These are phyloP conservation scores for Stylosanthes scabra DNA, from an alignment of 331 rosid genomes.

Conservation along the genomic window DNA sequence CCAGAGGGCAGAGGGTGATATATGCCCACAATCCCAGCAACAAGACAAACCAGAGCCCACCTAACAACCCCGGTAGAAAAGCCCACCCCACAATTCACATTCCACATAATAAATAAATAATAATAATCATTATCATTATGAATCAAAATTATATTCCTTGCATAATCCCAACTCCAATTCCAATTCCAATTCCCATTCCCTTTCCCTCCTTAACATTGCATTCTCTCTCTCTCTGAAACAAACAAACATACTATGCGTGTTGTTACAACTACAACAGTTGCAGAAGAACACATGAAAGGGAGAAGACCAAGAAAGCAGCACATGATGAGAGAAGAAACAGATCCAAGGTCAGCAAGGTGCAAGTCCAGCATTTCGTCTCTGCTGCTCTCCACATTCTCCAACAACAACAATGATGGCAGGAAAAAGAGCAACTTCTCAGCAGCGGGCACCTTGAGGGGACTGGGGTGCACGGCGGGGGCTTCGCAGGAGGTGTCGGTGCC, in stretches of 20 bases:
- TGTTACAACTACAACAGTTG: slow-evolving; percentile 37
- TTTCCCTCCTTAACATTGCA: too few species aligned
- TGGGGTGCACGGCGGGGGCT: slow-evolving; percentile 89
- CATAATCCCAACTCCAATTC: slow-evolving; percentile 13
- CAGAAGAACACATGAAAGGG: slow-evolving; percentile 57
- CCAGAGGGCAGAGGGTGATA: slow-evolving; percentile 53
- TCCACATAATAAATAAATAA: too few species aligned
- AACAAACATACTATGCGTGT: slow-evolving; percentile 55
- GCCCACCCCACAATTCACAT: slow-evolving; percentile 37
- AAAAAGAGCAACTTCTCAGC: slow-evolving; percentile 78
- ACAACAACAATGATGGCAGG: slow-evolving; percentile 44
- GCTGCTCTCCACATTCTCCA: slow-evolving; percentile 72
- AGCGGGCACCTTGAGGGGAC: slow-evolving; percentile 65
- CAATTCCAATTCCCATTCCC: too few species aligned
- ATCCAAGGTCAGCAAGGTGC: slow-evolving; percentile 69
- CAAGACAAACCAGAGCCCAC: slow-evolving; percentile 80
- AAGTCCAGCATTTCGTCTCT: slow-evolving; percentile 88
- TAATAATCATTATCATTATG: background rate
- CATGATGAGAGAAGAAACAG: slow-evolving; percentile 65
- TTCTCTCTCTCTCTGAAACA: background rate
- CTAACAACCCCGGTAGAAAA: slow-evolving; percentile 52
- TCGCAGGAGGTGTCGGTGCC: too few species aligned
- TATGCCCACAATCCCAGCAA: too few species aligned
- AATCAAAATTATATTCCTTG: slow-evolving; percentile 30
- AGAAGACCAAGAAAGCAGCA: slow-evolving; percentile 72